Evolutionary conservation across 2,329 filamentous ascomycete species (phyloP).

Genomic region (Beauveria pseudobassiana): DNA sequence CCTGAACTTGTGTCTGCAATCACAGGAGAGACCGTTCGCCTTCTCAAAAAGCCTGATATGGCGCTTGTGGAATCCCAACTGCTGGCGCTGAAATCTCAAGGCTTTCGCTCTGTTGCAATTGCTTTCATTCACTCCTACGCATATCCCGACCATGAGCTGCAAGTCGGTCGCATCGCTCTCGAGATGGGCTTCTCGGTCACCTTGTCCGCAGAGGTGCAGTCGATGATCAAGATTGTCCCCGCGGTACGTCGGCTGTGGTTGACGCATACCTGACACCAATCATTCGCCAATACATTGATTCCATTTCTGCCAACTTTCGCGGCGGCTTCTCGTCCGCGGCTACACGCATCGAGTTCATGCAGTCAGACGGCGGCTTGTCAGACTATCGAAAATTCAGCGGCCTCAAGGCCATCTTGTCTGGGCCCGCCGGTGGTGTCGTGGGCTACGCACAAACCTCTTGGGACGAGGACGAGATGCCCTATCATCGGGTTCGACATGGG

Average conservation of each 20-base stretch:
- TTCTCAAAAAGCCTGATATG: conserved; percentile 53
- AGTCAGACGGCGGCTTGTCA: conserved; percentile 46
- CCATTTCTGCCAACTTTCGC: conserved; percentile 29
- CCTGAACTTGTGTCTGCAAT: conserved; percentile 59
- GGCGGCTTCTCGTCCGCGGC: conserved; percentile 24
- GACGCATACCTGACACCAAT: conserved; percentile 38
- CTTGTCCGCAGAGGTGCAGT: conserved; percentile 29
- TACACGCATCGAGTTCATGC: conserved; percentile 65
- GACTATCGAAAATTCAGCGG: conserved; percentile 60
- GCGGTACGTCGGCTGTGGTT: conserved; percentile 35
- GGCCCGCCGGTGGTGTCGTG: conserved; percentile 70
- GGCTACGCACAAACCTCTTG: conserved; percentile 69
- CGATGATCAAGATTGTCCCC: conserved; percentile 37
- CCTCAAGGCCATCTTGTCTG: conserved; percentile 61
- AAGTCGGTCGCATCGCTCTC: conserved; percentile 27
- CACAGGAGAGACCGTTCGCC: conserved; percentile 60
- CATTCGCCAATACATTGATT: conserved; percentile 27
- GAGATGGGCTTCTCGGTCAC: conserved; percentile 36
- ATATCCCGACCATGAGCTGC: conserved; percentile 47
- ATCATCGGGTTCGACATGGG: conserved; percentile 69
- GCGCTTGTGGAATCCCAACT: conserved; percentile 48
- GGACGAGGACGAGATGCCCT: conserved; percentile 57
- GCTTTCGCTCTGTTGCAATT: conserved; percentile 46
- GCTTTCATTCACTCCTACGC: conserved; percentile 67
- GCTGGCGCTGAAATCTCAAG: conserved; percentile 51